Base-by-base conservation (phyloP, 129 eudicot species). In the Daucus carota region DNA sequence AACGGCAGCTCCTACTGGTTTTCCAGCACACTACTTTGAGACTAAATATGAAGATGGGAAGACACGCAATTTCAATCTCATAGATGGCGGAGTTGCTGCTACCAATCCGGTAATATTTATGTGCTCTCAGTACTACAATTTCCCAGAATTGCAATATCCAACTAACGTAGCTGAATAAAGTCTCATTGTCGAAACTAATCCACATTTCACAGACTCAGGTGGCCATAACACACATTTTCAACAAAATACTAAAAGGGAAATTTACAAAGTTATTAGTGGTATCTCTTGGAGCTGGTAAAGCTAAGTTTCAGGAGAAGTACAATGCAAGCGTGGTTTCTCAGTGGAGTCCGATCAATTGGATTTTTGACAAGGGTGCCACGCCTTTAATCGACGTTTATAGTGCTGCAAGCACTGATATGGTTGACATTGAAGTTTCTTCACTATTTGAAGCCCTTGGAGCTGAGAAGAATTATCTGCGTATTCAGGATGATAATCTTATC, bases 401-500 rank as follows among this genome's bases (percentile, higher is more conserved):
- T 9, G 92, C 87, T 36, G 94, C 94, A 14, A 83, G 90, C 73
- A 78, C 92, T 0, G 94, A 88, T 62, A 88, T 91, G 92, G 97
- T 91, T 20, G 92, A 91, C 73, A 81, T 88, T 67, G 92, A 91
- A 20, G 89, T 91, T 38, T 85, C 92, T 3, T 88, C 97, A 33
- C 78, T 88, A 18, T 91, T 88, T n/a, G 86, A 81, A 80, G 77
- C 94, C 18, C 80, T 85, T 22, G 62, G 42, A 14, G 80, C 73
- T 17, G 89, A 91, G 67, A 81, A 80, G 33, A 91, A 91, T 54
- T 91, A 91, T 79, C 84, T 88, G 22, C 88, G 97, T 2, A 91
- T 91, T 74, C 94, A 91, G 88, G 96, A 90, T 24, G 91, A 90
- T 32, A 71, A 67, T 40, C 81, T 90, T 68, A 72, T 75, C 1